Conservation (phyloP, 345 rosid species). For the Adansonia digitata region DNA sequence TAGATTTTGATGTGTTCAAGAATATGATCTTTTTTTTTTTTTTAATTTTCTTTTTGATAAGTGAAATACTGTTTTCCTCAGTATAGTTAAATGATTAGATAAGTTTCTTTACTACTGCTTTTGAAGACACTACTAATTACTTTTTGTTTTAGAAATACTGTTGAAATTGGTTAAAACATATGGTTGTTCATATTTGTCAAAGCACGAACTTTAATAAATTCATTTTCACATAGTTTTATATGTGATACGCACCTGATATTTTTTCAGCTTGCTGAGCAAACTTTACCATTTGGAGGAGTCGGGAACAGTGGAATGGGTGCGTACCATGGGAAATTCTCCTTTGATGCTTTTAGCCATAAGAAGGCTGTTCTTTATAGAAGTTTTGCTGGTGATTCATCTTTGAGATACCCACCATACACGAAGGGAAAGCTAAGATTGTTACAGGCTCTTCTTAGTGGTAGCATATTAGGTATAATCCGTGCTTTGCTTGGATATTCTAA, state of each 20-base stretch:
- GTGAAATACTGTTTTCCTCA: background rate
- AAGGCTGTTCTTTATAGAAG: slow-evolving; percentile 76
- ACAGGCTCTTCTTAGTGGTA: slow-evolving; percentile 56
- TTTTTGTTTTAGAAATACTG: background rate
- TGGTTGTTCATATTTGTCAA: background rate
- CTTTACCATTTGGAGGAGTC: slow-evolving; percentile 91
- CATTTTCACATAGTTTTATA: background rate
- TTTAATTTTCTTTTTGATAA: background rate
- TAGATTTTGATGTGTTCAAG: background rate
- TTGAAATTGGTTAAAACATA: background rate
- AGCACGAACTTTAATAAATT: background rate
- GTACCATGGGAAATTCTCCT: slow-evolving; percentile 95
- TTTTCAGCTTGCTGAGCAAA: slow-evolving; percentile 63
- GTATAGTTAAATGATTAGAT: too few species aligned
- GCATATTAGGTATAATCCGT: slow-evolving; percentile 39
- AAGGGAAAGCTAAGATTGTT: slow-evolving; percentile 46
- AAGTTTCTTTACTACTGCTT: background rate
- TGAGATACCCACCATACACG: slow-evolving; percentile 89
- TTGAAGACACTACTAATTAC: background rate
- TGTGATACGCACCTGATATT: background rate
- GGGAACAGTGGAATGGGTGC: slow-evolving; percentile 92
- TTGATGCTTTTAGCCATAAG: slow-evolving; percentile 93
- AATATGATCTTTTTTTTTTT: background rate
- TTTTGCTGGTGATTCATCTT: slow-evolving; percentile 52
- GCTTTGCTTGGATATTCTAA: slow-evolving; percentile 48